Percentiles rank a stretch among this genome's conserved stretches.
phyloP scores from a whole-genome alignment of 768 basidiomycete genomes.

The Lactifluus volemus region DNA sequence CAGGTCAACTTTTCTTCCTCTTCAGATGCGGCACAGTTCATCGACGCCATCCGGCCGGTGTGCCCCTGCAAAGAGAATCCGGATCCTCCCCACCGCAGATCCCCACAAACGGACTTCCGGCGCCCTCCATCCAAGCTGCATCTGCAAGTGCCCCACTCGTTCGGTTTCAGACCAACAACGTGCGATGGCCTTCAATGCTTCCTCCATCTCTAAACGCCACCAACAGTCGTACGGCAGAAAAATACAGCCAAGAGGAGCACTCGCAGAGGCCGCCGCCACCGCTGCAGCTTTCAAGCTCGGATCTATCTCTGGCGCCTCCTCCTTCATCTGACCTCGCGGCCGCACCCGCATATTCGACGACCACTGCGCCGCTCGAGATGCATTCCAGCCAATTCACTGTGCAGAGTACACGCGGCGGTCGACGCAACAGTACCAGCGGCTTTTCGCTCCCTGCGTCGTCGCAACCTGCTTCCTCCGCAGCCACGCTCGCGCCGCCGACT shows the following conservation, averaged over 20 bases:
- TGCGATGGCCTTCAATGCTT: constrained; percentile 1
- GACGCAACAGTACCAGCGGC: background rate
- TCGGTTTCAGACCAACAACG: background rate
- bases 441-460: constrained; percentile 12
- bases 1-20: constrained; percentile 59
- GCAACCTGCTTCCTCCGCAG: constrained; percentile 1
- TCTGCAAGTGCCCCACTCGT: background rate
- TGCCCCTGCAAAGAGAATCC: constrained; percentile 69
- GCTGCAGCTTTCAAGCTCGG: constrained; percentile 6
- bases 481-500: background rate
- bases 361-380: background rate
- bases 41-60: constrained; percentile 52
- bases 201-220: background rate
- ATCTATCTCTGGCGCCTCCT: constrained; percentile 4
- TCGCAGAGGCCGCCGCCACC: background rate
- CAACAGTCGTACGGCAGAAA: background rate
- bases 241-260: background rate
- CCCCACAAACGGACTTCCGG: constrained; percentile 19
- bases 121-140: constrained; percentile 2
- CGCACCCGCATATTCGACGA: background rate
- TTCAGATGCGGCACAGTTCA: constrained; percentile 44
- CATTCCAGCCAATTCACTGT: background rate
- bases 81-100: constrained; percentile 20
- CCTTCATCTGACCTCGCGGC: background rate
- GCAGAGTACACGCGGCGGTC: background rate